Conservation (phyloP, 1,284 basidiomycete species). For the Farysia itapuensis region DNA sequence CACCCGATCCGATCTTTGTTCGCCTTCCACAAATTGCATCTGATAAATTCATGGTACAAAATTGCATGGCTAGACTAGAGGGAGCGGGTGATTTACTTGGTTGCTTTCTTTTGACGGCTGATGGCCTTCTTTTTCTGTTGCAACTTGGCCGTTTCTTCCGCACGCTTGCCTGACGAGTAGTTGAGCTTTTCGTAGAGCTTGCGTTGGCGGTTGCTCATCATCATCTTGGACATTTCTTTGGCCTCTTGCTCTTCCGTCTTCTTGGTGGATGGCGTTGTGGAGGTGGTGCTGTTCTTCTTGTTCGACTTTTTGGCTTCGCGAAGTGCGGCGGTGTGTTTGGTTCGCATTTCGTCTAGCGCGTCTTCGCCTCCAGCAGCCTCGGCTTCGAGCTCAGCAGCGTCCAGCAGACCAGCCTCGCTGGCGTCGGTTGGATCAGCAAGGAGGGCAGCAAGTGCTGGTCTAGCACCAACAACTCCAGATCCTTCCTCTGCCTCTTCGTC, state of each 20-base stretch:
- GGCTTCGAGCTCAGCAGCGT: slow-evolving; percentile 88
- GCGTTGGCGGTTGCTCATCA: slow-evolving; percentile 95
- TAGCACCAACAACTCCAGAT: slow-evolving; percentile 1
- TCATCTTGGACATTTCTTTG: slow-evolving; percentile 80
- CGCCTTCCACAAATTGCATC: too few species aligned
- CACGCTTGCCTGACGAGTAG: slow-evolving; percentile 77
- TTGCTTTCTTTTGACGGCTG: slow-evolving; percentile 16
- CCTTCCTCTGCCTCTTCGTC: slow-evolving; percentile 20
- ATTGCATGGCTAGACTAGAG: too few species aligned
- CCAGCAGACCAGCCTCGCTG: slow-evolving; percentile 70
- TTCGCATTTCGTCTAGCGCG: slow-evolving; percentile 74
- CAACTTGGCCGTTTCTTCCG: slow-evolving; percentile 66
- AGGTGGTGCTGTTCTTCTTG: slow-evolving; percentile 57
- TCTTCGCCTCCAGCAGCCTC: slow-evolving; percentile 84
- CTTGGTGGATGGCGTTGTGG: not conserved
- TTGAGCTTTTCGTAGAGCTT: slow-evolving; percentile 96
- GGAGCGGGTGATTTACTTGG: too few species aligned
- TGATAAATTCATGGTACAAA: too few species aligned
- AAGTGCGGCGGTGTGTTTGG: slow-evolving; percentile 41
- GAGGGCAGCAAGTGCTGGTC: slow-evolving; percentile 61
- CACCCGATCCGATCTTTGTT: too few species aligned
- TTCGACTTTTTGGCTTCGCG: slow-evolving; percentile 44
- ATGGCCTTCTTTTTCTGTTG: slow-evolving; percentile 52
- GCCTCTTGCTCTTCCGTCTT: slow-evolving; percentile 71
- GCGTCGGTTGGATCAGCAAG: slow-evolving; percentile 67